phyloP scores from a whole-genome alignment of 768 basidiomycete genomes.

The Tulasnella sp. region DNA sequence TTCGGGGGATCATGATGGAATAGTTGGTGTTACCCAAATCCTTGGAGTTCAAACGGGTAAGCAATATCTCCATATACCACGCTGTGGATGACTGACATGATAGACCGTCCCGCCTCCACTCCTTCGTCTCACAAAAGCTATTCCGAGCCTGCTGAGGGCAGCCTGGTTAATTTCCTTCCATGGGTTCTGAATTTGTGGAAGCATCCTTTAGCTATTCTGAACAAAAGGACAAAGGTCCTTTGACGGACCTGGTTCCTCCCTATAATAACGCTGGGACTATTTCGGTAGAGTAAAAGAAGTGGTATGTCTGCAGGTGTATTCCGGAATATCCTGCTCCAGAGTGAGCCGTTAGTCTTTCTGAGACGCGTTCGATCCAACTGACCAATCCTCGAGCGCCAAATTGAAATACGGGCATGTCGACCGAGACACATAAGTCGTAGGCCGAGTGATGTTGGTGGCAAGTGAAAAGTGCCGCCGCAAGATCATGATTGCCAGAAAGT shows the following conservation, averaged over 20 bases:
- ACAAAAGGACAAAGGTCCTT: slow-evolving; percentile 27
- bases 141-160: slow-evolving; percentile 53
- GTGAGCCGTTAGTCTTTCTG: slow-evolving; percentile 12
- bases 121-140: slow-evolving; percentile 80
- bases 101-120: slow-evolving; percentile 97
- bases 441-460: neutral
- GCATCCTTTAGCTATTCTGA: neutral
- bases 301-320: slow-evolving; percentile 68
- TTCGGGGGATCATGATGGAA: slow-evolving; percentile 85
- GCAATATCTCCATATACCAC: neutral
- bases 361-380: slow-evolving; percentile 38
- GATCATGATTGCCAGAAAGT: neutral
- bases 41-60: slow-evolving; percentile 49
- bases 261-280: slow-evolving; percentile 87
- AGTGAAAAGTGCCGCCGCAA: neutral
- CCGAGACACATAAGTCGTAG: slow-evolving; percentile 56
- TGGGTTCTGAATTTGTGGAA: slow-evolving; percentile 66
- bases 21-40: slow-evolving; percentile 98
- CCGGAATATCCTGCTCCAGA: slow-evolving; percentile 70
- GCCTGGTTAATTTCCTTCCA: slow-evolving; percentile 94
- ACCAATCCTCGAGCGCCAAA: slow-evolving; percentile 91
- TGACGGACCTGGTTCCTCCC: slow-evolving; percentile 72
- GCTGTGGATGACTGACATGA: slow-evolving; percentile 63
- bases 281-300: slow-evolving; percentile 84
- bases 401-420: slow-evolving; percentile 88